A percentile compares a stretch with the other conserved stretches of the same genome.
Evolutionary conservation across 2,329 filamentous ascomycete species (phyloP).

Genomic region (Trichoderma brevicompactum): DNA sequence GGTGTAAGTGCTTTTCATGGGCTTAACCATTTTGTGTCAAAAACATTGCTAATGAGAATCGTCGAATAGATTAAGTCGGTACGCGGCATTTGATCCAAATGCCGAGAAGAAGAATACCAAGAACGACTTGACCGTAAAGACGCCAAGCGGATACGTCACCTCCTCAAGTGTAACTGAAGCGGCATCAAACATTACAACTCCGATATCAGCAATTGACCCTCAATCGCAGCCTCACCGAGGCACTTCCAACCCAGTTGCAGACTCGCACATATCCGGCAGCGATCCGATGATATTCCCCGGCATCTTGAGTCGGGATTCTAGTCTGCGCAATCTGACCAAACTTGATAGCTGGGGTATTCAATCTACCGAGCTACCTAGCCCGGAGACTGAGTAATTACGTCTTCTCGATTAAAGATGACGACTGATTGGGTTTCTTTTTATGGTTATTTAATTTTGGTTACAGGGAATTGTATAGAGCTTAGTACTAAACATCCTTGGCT

Average conservation of each 20-base stretch:
- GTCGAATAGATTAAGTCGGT: constrained; percentile 47
- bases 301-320: constrained; percentile 50
- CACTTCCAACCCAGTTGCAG: constrained; percentile 46
- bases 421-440: no score
- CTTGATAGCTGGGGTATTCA: constrained; percentile 18
- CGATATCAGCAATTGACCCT: background rate
- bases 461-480: background rate
- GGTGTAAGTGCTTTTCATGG: constrained; percentile 64
- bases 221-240: constrained; percentile 34
- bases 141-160: constrained; percentile 29
- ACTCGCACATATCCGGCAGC: constrained; percentile 57
- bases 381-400: background rate
- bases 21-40: background rate
- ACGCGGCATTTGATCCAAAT: constrained; percentile 44
- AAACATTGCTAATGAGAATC: background rate
- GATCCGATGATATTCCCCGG: constrained; percentile 76
- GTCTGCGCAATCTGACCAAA: constrained; percentile 14
- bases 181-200: constrained; percentile 1
- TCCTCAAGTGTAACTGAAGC: constrained; percentile 8
- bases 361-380: constrained; percentile 2
- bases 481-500: background rate
- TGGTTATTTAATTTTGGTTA: no score
- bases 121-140: constrained; percentile 25
- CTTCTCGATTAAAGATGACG: background rate
- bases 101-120: constrained; percentile 2